Evolutionary conservation across 768 basidiomycete genomes (phyloP).

Genomic region (Rhizopogon vesiculosus): DNA sequence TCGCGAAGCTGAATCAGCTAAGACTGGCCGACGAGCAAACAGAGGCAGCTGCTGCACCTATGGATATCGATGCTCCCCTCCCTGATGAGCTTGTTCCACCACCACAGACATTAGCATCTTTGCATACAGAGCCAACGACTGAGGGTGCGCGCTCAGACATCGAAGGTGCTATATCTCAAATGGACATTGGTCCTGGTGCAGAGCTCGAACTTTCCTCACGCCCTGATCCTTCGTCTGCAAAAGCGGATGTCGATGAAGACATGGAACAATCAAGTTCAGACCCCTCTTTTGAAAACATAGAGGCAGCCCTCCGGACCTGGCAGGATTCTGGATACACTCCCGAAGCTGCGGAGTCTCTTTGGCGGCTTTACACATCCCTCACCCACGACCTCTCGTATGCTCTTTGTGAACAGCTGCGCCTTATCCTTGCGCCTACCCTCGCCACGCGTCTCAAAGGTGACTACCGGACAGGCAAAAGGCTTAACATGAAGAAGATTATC

Average conservation of each 20-base stretch:
- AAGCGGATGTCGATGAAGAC: conserved; percentile 28
- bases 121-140: conserved; percentile 24
- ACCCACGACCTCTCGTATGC: conserved; percentile 89
- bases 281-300: conserved; percentile 14
- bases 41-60: conserved; percentile 31
- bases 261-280: conserved; percentile 10
- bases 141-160: conserved; percentile 25
- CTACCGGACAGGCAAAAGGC: conserved; percentile 93
- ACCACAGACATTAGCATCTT: conserved; percentile 17
- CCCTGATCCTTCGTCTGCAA: conserved; percentile 22
- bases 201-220: conserved; percentile 4
- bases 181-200: conserved; percentile 13
- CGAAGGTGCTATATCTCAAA: conserved; percentile 45
- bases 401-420: conserved; percentile 93
- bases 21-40: conserved; percentile 63
- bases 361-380: conserved; percentile 87
- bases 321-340: conserved; percentile 43
- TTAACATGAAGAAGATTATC: conserved; percentile 99
- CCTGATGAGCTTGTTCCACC: conserved; percentile 15
- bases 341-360: conserved; percentile 65
- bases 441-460: conserved; percentile 94
- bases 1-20: conserved; percentile 76
- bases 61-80: conserved; percentile 47
- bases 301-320: conserved; percentile 17
- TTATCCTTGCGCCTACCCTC: conserved; percentile 92